Evolutionary conservation across 1,284 basidiomycete species (phyloP).

Genomic region (Wolfiporia cocos): DNA sequence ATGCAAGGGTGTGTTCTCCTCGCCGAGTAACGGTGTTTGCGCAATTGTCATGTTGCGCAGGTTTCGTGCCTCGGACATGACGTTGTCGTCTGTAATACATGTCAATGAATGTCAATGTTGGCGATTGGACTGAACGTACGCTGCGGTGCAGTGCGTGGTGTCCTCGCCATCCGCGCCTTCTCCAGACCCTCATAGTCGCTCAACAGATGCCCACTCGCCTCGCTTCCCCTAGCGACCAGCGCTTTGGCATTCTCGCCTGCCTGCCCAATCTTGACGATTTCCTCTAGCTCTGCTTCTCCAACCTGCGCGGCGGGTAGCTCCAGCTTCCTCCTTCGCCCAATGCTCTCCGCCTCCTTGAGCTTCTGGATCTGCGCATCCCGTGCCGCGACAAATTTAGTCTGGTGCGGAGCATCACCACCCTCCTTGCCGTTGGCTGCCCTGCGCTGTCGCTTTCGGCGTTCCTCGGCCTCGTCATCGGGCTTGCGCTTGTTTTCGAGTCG

Average conservation of each 20-base stretch:
- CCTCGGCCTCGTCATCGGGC: slow-evolving; percentile 84
- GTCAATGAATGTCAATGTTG: not conserved
- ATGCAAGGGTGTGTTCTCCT: slow-evolving; percentile 93
- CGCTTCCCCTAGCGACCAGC: slow-evolving; percentile 74
- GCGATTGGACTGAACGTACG: slow-evolving; percentile 47
- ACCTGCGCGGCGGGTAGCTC: slow-evolving; percentile 90
- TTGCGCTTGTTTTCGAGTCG: slow-evolving; percentile 90
- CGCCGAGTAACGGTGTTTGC: slow-evolving; percentile 94
- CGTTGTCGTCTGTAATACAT: slow-evolving; percentile 72
- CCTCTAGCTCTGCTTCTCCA: slow-evolving; percentile 92
- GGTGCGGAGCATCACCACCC: slow-evolving; percentile 49
- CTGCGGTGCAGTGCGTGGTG: slow-evolving; percentile 88
- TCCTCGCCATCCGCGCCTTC: slow-evolving; percentile 84
- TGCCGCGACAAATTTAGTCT: slow-evolving; percentile 89
- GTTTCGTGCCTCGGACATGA: slow-evolving; percentile 94
- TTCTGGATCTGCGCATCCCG: slow-evolving; percentile 97
- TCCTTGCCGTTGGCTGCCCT: slow-evolving; percentile 53
- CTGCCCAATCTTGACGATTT: slow-evolving; percentile 98
- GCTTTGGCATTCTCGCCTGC: slow-evolving; percentile 82
- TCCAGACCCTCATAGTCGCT: slow-evolving; percentile 92
- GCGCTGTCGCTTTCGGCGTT: slow-evolving; percentile 81
- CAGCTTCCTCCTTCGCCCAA: slow-evolving; percentile 84
- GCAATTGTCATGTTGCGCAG: slow-evolving; percentile 87
- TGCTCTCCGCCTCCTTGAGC: slow-evolving; percentile 94
- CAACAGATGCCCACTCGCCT: slow-evolving; percentile 81